Base-by-base conservation (phyloP, 2,329 filamentous ascomycete genomes). In the Fusarium irregulare region DNA sequence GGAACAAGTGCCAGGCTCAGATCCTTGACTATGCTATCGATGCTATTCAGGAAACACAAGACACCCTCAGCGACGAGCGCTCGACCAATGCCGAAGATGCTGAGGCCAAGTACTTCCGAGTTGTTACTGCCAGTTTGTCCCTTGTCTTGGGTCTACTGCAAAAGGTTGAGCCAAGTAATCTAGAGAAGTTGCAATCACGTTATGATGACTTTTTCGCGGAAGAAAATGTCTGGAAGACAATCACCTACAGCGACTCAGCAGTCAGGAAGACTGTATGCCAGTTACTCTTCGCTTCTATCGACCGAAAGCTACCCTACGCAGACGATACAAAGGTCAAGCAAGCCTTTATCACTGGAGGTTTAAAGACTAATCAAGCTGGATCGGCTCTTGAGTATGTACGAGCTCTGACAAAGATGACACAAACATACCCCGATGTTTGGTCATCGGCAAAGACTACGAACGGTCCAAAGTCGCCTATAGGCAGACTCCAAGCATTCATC, bases 51-150 rank as follows among this genome's bases (percentile, higher is more conserved):
- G 96, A 99, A 79, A 95, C 92, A 0, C 80, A 91, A 4, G 86
- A 91, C 37, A 97, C 93, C 0, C 83, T 99, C 37, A 98, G 94
- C 77, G 96, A 99, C 77, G 93, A 97, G 80, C 88, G 95, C 25
- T 93, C 90, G 1, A 93, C 94, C 6, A 96, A 89, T 63, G 82
- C 88, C 11, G 95, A 98, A 72, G 96, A 99, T 77, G 90, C 93
- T 6, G 88, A 94, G 71, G 88, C 92, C 20, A 98, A 97, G 74
- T 96, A 97, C 80, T 88, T 90, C 65, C 88, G 96, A 48, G 94
- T 98, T 6, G 75, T 89, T 4, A 84, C 83, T 12, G 84, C 83
- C 10, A 86, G 86, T 57, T 75, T 91, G 23, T 87, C 85, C 2
- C 79, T 91, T 8, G 84, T 89, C 4, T 73, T 87, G 5, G 83